These are phyloP conservation scores for Neospora caninum DNA, from an alignment of 169 alveolate species.

Conservation along the genomic window DNA sequence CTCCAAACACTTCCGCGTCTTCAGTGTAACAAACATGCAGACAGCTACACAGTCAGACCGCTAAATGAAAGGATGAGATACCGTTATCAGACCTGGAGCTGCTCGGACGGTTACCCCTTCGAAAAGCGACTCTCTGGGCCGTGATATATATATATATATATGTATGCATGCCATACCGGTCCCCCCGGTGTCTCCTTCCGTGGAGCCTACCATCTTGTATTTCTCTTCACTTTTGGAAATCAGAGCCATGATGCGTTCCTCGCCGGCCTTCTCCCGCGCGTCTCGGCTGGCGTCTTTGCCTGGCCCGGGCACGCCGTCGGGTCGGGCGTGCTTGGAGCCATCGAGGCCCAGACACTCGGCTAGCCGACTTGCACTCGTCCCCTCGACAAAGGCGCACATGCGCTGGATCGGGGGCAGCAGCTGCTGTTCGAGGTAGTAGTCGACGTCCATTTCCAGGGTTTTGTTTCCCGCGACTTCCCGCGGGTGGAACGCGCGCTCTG, in stretches of 20 bases:
- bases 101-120: too few relatives aligned
- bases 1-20: too few relatives aligned
- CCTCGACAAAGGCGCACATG: conserved; percentile 90
- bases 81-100: too few relatives aligned
- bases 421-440: conserved; percentile 91
- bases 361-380: conserved; percentile 78
- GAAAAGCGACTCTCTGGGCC: too few relatives aligned
- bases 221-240: conserved; percentile 31
- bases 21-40: too few relatives aligned
- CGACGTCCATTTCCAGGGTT: conserved; percentile 33
- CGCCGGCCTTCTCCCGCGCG: conserved; percentile 34
- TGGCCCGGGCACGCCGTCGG: background rate
- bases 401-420: conserved; percentile 92
- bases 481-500: conserved; percentile 63
- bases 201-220: conserved; percentile 23
- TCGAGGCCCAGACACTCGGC: conserved; percentile 72
- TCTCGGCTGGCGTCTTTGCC: conserved; percentile 20
- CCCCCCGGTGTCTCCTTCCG: background rate
- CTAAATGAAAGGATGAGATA: too few relatives aligned
- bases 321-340: conserved; percentile 35
- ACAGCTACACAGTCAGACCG: too few relatives aligned
- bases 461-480: conserved; percentile 38
- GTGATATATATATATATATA: too few relatives aligned
- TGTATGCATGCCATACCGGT: too few relatives aligned
- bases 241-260: conserved; percentile 41